Percentiles rank a stretch among this genome's conserved stretches.
Evolutionary conservation across 805 yeast species (phyloP).

Genomic region (Clavispora carvajalis): DNA sequence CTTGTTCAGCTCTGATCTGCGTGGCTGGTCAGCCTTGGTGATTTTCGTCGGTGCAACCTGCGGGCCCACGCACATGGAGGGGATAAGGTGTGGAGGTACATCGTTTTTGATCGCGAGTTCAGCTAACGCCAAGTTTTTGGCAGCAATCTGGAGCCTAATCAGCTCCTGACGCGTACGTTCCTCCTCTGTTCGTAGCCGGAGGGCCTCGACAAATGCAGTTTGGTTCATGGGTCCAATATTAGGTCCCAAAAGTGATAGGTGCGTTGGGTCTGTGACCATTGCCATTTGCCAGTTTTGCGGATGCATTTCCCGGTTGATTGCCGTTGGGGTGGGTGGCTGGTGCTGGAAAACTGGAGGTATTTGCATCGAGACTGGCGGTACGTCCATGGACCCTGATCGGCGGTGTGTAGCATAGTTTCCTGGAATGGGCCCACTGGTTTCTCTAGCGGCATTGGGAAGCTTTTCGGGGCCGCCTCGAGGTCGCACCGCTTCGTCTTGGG

Average conservation of each 20-base stretch:
- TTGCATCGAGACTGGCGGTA: neutral
- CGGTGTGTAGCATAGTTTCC: neutral
- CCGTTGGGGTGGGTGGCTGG: neutral
- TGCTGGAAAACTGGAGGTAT: neutral
- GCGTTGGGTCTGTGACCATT: slow-evolving; percentile 10
- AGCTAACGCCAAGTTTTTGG: slow-evolving; percentile 56
- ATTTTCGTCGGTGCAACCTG: neutral
- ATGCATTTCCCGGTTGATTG: neutral
- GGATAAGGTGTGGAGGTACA: slow-evolving; percentile 61
- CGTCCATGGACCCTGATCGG: neutral
- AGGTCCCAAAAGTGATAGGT: slow-evolving; percentile 46
- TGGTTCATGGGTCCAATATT: slow-evolving; percentile 50
- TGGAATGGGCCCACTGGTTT: neutral
- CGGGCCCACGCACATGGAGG: slow-evolving; percentile 46
- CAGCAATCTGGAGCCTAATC: slow-evolving; percentile 59
- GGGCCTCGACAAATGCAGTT: slow-evolving; percentile 50
- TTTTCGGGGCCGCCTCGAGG: neutral
- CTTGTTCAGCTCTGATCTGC: neutral
- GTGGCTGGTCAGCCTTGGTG: slow-evolving; percentile 9
- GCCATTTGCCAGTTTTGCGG: neutral
- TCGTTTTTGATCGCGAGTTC: slow-evolving; percentile 55
- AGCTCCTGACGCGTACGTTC: slow-evolving; percentile 80
- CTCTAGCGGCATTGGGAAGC: neutral
- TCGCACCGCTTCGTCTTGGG: slow-evolving; percentile 5
- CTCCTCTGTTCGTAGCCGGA: slow-evolving; percentile 61